A percentile compares a stretch with the other conserved stretches of the same genome.
phyloP scores from a whole-genome alignment of 352 stramenopile genomes.

The Globisporangium lucens region DNA sequence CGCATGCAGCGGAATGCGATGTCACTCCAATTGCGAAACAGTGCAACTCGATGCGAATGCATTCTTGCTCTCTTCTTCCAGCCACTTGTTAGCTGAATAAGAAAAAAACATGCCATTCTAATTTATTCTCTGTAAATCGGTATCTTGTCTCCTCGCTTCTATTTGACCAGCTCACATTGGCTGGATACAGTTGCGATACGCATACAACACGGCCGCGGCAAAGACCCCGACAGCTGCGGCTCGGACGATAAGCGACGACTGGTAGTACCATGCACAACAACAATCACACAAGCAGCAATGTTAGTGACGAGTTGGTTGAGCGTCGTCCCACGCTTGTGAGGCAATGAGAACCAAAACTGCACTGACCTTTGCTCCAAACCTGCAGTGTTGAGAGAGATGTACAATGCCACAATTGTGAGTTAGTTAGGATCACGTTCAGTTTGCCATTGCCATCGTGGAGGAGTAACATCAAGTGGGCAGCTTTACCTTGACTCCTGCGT shows the following conservation, averaged over 20 bases:
- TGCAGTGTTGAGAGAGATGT: not conserved
- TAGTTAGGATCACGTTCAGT: not conserved
- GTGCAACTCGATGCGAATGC: not conserved
- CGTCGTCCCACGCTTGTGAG: too few species aligned
- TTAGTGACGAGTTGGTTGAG: not conserved
- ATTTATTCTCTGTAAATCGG: slow-evolving; percentile 9
- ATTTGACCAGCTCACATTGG: slow-evolving; percentile 12
- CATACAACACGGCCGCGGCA: slow-evolving; percentile 9
- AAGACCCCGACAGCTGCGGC: slow-evolving; percentile 16
- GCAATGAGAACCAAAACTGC: not conserved
- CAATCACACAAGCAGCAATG: not conserved
- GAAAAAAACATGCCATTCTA: slow-evolving; percentile 2
- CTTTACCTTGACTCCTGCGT: slow-evolving; percentile 6
- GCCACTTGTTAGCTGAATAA: not conserved
- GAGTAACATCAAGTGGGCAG: slow-evolving; percentile 38
- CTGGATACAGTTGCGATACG: slow-evolving; percentile 19
- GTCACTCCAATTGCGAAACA: too few species aligned
- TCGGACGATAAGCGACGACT: slow-evolving; percentile 16
- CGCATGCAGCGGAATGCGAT: not conserved
- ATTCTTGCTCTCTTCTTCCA: not conserved
- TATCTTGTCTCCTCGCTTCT: not conserved
- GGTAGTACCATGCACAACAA: not conserved
- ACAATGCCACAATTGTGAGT: not conserved
- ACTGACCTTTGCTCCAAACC: slow-evolving; percentile 7
- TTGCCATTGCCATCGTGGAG: not conserved